Evolutionary conservation across 345 rosid species (phyloP).

Genomic region (Aethionema arabicum): DNA sequence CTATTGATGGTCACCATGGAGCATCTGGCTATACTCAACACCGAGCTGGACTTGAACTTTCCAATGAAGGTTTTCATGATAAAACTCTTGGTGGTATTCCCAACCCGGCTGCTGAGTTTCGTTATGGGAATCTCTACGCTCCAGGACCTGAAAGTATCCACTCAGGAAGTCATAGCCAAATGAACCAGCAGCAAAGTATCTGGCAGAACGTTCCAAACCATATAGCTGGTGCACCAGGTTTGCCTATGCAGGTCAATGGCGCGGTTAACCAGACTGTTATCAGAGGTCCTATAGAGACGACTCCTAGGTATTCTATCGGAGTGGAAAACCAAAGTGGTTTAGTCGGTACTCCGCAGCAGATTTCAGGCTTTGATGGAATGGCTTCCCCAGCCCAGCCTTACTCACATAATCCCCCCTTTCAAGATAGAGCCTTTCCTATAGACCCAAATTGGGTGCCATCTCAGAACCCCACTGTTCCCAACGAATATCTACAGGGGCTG

Average conservation of each 20-base stretch:
- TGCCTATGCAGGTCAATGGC: conserved; percentile 53
- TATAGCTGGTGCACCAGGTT: conserved; percentile 45
- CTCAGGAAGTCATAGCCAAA: conserved; percentile 54
- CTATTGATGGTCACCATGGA: conserved; percentile 50
- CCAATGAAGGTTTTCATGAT: conserved; percentile 62
- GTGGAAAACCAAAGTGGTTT: conserved; percentile 51
- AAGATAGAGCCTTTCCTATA: conserved; percentile 38
- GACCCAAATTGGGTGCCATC: conserved; percentile 39
- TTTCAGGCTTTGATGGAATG: conserved; percentile 55
- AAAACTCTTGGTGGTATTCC: conserved; percentile 44
- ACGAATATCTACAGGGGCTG: conserved; percentile 31
- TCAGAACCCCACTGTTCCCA: conserved; percentile 35
- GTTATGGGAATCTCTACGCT: conserved; percentile 54
- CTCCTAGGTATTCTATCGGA: conserved; percentile 47
- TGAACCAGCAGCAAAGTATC: conserved; percentile 48
- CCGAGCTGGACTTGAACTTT: conserved; percentile 59
- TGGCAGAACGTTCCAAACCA: conserved; percentile 72
- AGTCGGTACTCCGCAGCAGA: conserved; percentile 50
- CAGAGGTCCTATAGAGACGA: conserved; percentile 49
- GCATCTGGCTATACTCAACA: conserved; percentile 48
- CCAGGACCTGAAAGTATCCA: conserved; percentile 61
- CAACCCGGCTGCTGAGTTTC: conserved; percentile 48
- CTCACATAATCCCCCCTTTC: conserved; percentile 37
- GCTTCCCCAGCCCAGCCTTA: conserved; percentile 45
- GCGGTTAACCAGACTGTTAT: conserved; percentile 47